Percentiles rank a stretch among this genome's conserved stretches.
Evolutionary conservation across 1,139 yeast species (phyloP).

Genomic region (Geotrichum australiense): DNA sequence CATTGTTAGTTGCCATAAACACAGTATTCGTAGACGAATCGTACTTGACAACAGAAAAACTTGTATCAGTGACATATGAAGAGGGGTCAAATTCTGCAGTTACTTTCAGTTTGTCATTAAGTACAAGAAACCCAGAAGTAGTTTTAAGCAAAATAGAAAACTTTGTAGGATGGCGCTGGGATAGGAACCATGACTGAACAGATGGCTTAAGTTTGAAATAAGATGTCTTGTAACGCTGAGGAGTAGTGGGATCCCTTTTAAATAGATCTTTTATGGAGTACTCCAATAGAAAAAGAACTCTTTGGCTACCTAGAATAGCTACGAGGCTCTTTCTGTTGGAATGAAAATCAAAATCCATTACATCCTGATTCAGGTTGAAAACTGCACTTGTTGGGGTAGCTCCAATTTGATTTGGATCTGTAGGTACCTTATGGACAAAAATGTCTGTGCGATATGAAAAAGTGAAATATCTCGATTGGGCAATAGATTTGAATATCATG

Average conservation of each 20-base stretch:
- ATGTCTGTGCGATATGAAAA: constrained; percentile 6
- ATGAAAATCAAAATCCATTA: constrained; percentile 9
- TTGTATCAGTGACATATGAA: neutral
- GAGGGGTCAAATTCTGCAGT: constrained; percentile 2
- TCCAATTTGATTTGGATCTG: constrained; percentile 2
- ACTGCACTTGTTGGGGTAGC: constrained; percentile 6
- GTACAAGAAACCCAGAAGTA: neutral
- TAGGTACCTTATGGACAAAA: constrained; percentile 6
- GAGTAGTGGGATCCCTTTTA: constrained; percentile 2
- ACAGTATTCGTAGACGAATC: constrained; percentile 8
- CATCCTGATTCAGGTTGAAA: constrained; percentile 7
- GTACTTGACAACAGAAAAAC: constrained; percentile 2
- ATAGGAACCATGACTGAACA: constrained; percentile 9
- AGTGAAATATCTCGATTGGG: constrained; percentile 10
- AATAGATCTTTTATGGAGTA: constrained; percentile 7
- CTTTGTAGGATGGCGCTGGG: neutral
- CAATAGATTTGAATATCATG: constrained; percentile 13
- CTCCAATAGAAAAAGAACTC: neutral
- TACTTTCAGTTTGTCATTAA: constrained; percentile 1
- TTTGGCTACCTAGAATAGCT: neutral
- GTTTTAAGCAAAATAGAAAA: constrained; percentile 1
- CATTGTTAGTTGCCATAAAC: constrained; percentile 4
- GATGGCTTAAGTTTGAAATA: neutral
- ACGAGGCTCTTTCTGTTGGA: constrained; percentile 4
- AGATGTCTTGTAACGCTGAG: neutral